phyloP scores from a whole-genome alignment of 1,284 basidiomycete genomes.

The Apiotrichum sp. region DNA sequence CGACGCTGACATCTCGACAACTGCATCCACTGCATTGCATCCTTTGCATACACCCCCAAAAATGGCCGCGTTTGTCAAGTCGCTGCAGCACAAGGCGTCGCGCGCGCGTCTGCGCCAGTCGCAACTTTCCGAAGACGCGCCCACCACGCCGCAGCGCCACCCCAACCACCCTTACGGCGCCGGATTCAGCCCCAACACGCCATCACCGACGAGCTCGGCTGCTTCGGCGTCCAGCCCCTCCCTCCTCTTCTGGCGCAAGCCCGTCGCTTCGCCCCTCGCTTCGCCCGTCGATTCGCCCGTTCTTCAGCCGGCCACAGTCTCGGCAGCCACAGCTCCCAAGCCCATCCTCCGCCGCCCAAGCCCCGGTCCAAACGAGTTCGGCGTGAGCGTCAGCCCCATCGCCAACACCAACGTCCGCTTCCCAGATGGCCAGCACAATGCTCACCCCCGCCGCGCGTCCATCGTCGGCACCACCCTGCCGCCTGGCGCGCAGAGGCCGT shows the following conservation, averaged over 20 bases:
- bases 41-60: too few species aligned
- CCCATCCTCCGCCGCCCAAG: slow-evolving; percentile 1
- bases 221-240: not conserved
- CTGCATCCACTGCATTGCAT: too few species aligned
- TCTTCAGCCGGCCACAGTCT: not conserved
- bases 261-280: too few species aligned
- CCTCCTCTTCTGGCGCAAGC: slow-evolving; percentile 2
- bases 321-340: not conserved
- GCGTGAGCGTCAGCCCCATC: too few species aligned
- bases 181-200: not conserved
- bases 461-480: too few species aligned
- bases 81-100: slow-evolving; percentile 14
- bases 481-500: too few species aligned
- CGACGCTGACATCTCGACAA: too few species aligned
- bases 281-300: too few species aligned
- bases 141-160: not conserved
- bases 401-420: not conserved
- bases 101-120: slow-evolving; percentile 13
- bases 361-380: not conserved
- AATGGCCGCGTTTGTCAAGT: slow-evolving; percentile 14
- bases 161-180: not conserved
- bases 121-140: not conserved
- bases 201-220: too few species aligned
- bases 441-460: too few species aligned
- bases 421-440: not conserved